phyloP scores from a whole-genome alignment of 805 yeast genomes.

The Kodamaea fukazawae region DNA sequence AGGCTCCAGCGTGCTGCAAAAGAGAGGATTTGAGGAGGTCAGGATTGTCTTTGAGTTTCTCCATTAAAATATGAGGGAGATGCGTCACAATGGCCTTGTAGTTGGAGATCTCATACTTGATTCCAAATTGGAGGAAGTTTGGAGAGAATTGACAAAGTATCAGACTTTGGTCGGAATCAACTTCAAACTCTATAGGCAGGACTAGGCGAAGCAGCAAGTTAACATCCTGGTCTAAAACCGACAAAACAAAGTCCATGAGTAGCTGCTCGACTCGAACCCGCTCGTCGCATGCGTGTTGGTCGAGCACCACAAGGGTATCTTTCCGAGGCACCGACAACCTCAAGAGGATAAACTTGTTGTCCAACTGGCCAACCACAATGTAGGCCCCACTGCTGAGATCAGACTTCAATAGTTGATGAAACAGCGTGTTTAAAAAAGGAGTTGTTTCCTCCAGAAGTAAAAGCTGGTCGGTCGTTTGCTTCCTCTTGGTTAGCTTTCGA shows the following conservation, averaged over 20 bases:
- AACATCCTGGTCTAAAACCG: slow-evolving; percentile 17
- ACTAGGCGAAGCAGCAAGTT: slow-evolving; percentile 11
- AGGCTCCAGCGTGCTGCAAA: slow-evolving; percentile 44
- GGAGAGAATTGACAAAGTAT: slow-evolving; percentile 17
- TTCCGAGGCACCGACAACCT: slow-evolving; percentile 5
- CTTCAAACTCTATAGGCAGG: slow-evolving; percentile 13
- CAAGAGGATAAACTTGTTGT: slow-evolving; percentile 58
- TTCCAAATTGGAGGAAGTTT: slow-evolving; percentile 19
- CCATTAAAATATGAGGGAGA: slow-evolving; percentile 43
- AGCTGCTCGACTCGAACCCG: slow-evolving; percentile 58
- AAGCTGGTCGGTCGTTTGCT: too few relatives aligned
- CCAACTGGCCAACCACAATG: slow-evolving; percentile 56
- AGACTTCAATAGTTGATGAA: neutral
- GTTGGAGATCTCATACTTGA: slow-evolving; percentile 14
- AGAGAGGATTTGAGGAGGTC: slow-evolving; percentile 36
- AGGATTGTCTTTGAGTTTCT: slow-evolving; percentile 26
- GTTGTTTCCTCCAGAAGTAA: too few relatives aligned
- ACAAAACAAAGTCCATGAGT: slow-evolving; percentile 35
- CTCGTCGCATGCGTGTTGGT: slow-evolving; percentile 88
- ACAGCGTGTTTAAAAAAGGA: neutral
- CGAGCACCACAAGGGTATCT: slow-evolving; percentile 45
- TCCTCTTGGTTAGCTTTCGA: too few relatives aligned
- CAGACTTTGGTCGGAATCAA: slow-evolving; percentile 23
- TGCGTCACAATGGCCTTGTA: too few relatives aligned
- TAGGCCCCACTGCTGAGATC: slow-evolving; percentile 3